These are phyloP conservation scores for Piloderma croceum DNA, from an alignment of 768 basidiomycete genomes.

Conservation along the genomic window DNA sequence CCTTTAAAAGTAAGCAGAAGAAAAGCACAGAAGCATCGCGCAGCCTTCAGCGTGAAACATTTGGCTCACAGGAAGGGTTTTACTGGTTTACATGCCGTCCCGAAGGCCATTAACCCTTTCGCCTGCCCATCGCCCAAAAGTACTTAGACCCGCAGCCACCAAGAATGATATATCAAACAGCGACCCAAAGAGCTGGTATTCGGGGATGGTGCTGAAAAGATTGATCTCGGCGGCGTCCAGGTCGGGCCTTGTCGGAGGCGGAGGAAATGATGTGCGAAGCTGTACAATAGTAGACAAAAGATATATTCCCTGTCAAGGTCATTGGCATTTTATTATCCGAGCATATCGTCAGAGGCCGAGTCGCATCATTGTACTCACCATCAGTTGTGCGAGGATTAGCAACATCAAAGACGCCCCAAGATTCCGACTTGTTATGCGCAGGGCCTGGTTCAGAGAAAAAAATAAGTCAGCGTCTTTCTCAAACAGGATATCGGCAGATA, in stretches of 20 bases:
- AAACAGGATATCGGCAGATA: slow-evolving; percentile 3
- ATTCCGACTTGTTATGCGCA: slow-evolving; percentile 62
- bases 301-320: slow-evolving; percentile 67
- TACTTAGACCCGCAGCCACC: slow-evolving; percentile 45
- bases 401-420: slow-evolving; percentile 73
- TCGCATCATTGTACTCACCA: slow-evolving; percentile 44
- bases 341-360: slow-evolving; percentile 1
- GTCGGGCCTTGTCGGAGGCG: slow-evolving; percentile 33
- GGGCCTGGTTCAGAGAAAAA: slow-evolving; percentile 34
- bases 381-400: slow-evolving; percentile 72
- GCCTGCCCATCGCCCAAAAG: slow-evolving; percentile 50
- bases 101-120: slow-evolving; percentile 37
- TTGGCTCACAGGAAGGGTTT: too few species aligned
- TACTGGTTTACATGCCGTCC: too few species aligned
- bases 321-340: neutral
- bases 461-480: neutral
- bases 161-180: slow-evolving; percentile 75
- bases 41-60: too few species aligned
- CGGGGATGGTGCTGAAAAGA: slow-evolving; percentile 67
- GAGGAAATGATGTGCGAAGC: slow-evolving; percentile 75
- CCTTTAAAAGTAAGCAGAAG: too few species aligned
- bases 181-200: slow-evolving; percentile 66
- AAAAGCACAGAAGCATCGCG: too few species aligned
- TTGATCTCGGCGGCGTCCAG: slow-evolving; percentile 29
- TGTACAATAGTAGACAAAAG: slow-evolving; percentile 80